These are phyloP conservation scores for Pythium volutum DNA, from an alignment of 352 stramenopile genomes.

Conservation along the genomic window DNA sequence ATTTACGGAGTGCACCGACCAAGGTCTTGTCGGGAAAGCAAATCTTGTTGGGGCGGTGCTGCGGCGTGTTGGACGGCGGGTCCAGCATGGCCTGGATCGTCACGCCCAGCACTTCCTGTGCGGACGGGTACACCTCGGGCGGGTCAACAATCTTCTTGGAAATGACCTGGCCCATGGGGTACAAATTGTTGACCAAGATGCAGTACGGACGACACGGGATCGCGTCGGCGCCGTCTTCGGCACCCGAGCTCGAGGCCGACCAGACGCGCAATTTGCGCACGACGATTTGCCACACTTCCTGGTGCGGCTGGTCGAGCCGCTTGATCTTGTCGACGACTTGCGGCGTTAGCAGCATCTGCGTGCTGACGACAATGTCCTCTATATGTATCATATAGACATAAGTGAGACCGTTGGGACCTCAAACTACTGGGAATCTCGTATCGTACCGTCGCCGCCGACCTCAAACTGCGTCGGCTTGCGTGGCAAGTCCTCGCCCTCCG, in stretches of 20 bases:
- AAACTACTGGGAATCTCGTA: not conserved
- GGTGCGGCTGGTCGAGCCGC: slow-evolving; percentile 70
- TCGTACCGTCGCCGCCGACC: slow-evolving; percentile 65
- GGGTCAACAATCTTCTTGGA: slow-evolving; percentile 85
- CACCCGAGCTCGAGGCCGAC: slow-evolving; percentile 70
- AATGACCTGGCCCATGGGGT: slow-evolving; percentile 80
- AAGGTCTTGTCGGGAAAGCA: slow-evolving; percentile 77
- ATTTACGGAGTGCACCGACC: slow-evolving; percentile 74
- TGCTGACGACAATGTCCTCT: slow-evolving; percentile 82
- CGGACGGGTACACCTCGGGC: slow-evolving; percentile 72
- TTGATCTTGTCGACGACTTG: slow-evolving; percentile 65
- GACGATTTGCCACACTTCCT: slow-evolving; percentile 87
- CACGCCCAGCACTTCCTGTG: slow-evolving; percentile 62
- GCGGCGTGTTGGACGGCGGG: slow-evolving; percentile 61
- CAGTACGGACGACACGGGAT: slow-evolving; percentile 81
- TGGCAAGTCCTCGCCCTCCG: slow-evolving; percentile 42
- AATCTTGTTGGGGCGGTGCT: slow-evolving; percentile 85
- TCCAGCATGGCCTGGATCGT: slow-evolving; percentile 78
- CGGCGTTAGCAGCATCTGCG: slow-evolving; percentile 56
- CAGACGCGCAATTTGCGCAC: slow-evolving; percentile 85
- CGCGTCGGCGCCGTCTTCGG: slow-evolving; percentile 48
- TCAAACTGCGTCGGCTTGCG: slow-evolving; percentile 80
- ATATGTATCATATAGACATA: not conserved
- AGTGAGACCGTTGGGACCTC: not conserved
- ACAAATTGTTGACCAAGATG: slow-evolving; percentile 86